Evolutionary conservation across 2,329 filamentous ascomycete species (phyloP).

Genomic region (Penicillium hordei): DNA sequence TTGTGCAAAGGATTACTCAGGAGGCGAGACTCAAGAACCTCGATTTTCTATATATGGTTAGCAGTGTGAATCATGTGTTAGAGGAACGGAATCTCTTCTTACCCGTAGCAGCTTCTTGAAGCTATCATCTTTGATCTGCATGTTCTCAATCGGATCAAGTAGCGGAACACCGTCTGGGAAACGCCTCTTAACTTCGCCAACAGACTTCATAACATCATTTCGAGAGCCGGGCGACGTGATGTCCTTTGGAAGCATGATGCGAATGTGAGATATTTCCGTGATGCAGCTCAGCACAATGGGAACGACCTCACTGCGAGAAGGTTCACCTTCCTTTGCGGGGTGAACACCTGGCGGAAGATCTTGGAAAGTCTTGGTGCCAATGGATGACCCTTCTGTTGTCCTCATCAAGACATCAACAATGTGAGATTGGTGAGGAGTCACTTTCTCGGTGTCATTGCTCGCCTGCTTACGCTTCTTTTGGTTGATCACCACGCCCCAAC

Average conservation of each 20-base stretch:
- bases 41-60: slow-evolving; percentile 70
- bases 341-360: slow-evolving; percentile 65
- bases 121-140: slow-evolving; percentile 86
- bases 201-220: slow-evolving; percentile 64
- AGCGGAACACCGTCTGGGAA: slow-evolving; percentile 91
- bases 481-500: slow-evolving; percentile 88
- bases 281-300: slow-evolving; percentile 84
- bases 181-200: slow-evolving; percentile 77
- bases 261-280: slow-evolving; percentile 77
- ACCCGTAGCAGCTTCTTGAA: slow-evolving; percentile 84
- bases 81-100: slow-evolving; percentile 27
- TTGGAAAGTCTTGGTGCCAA: slow-evolving; percentile 58
- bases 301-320: slow-evolving; percentile 74
- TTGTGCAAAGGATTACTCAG: slow-evolving; percentile 88
- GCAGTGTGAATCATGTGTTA: background rate
- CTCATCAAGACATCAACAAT: slow-evolving; percentile 78
- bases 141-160: slow-evolving; percentile 91
- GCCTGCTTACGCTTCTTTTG: slow-evolving; percentile 64
- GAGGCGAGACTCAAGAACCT: slow-evolving; percentile 88
- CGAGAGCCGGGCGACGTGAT: slow-evolving; percentile 67
- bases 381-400: slow-evolving; percentile 54
- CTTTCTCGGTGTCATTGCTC: slow-evolving; percentile 66
- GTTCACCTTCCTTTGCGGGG: slow-evolving; percentile 62
- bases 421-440: slow-evolving; percentile 72
- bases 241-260: slow-evolving; percentile 79